Conservation (phyloP, 805 yeast genomes). For the Naumovozyma baii region DNA sequence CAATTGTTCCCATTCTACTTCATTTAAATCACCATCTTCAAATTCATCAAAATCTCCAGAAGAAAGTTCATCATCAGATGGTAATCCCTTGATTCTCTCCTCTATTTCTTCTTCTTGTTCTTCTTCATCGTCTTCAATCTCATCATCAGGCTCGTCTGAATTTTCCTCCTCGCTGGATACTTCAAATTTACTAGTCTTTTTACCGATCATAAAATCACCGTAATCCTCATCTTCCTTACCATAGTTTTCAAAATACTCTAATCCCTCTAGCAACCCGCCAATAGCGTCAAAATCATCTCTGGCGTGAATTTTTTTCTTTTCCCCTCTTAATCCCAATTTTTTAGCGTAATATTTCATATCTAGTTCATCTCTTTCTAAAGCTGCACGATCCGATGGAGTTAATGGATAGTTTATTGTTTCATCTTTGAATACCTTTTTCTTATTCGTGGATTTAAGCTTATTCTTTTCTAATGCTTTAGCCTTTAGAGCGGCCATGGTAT, state of each 20-base stretch:
- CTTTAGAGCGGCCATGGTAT: conserved; percentile 30
- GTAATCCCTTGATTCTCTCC: conserved; percentile 27
- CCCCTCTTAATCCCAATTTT: conserved; percentile 60
- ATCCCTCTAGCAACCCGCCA: conserved; percentile 75
- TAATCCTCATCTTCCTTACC: conserved; percentile 27
- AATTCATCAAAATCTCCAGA: conserved; percentile 37
- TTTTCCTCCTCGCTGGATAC: conserved; percentile 23
- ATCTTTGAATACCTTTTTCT: conserved; percentile 5
- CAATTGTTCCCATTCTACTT: conserved; percentile 28
- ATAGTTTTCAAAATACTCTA: conserved; percentile 33
- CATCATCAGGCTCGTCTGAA: conserved; percentile 28
- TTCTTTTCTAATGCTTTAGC: conserved; percentile 19
- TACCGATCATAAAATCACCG: conserved; percentile 19
- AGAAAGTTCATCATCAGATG: conserved; percentile 35
- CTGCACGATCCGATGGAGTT: conserved; percentile 40
- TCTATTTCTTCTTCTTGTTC: conserved; percentile 19
- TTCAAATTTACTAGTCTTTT: conserved; percentile 8
- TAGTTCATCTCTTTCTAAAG: conserved; percentile 53
- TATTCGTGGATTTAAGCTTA: conserved; percentile 12
- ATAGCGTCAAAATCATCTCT: conserved; percentile 62
- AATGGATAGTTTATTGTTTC: conserved; percentile 17
- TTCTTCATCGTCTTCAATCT: conserved; percentile 20
- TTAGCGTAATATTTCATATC: conserved; percentile 79
- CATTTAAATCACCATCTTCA: conserved; percentile 32
- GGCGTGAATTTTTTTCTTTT: conserved; percentile 37